Base-by-base conservation (phyloP, 2,329 filamentous ascomycete genomes). In the Verticillium klebahnii region DNA sequence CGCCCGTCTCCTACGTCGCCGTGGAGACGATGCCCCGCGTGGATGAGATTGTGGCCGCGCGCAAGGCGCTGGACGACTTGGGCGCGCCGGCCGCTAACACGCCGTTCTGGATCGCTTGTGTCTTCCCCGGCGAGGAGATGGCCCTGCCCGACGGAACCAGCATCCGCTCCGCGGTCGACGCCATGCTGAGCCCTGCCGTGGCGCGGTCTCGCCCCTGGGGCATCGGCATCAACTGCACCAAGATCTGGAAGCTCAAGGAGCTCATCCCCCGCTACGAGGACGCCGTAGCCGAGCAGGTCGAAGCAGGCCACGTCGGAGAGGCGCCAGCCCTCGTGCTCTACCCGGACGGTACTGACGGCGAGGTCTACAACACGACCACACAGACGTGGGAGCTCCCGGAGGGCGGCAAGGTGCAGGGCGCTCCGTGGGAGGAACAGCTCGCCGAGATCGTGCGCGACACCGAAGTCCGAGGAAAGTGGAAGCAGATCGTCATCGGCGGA, bases 151-250 rank as follows among this genome's bases (percentile, higher is more conserved):
- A 89, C 67, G 85, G 85, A 2, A 82, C 75, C 64, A 71, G 69
- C 2, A 74, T 74, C 2, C 71, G 73, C 25, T 65, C 69, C 5
- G 71, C 73, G 6, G 69, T 78, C 17, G 64, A 68, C 14, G 71
- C 73, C 6, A 78, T 80, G 77, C 69, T 82, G 2, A 71, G 72
- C 39, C 68, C 65, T 0, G 58, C 61, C 1, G 25, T 70, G 5
- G 68, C 69, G 0, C 15, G 57, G 1, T 67, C 64, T 5, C 64
- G 72, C 3, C 87, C 87, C 0, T 87, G 83, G 82, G 87, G 83
- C 0, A 79, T 91, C 29, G 88, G 88, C 1, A 82, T 90, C 68
- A 90, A 90, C 72, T 90, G 88, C 71, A 90, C 82, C 40, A 89
- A 88, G 71, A 80, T 90, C 37, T 78, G 82, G 58, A 87, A 89